Percentiles rank a stretch among this genome's conserved stretches.
These are phyloP conservation scores for Eimeria sp. DNA, from an alignment of 169 alveolate species.

Conservation along the genomic window DNA sequence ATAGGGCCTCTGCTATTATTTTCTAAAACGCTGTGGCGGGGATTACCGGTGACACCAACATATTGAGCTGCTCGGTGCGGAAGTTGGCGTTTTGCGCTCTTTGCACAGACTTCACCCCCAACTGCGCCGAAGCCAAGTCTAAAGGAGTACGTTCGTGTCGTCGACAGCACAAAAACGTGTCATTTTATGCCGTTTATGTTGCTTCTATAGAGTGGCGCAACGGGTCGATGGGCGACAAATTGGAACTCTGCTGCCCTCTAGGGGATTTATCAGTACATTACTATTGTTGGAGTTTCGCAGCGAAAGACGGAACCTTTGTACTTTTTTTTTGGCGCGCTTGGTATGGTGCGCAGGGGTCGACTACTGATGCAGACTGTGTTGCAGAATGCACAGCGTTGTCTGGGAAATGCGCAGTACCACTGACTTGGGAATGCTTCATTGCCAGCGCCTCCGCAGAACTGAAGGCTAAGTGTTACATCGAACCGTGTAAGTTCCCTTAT, in stretches of 20 bases:
- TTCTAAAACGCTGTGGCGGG: neutral
- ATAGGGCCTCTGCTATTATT: neutral
- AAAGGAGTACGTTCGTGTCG: conserved; percentile 15
- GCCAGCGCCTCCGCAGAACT: conserved; percentile 17
- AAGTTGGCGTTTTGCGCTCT: neutral
- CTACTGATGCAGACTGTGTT: conserved; percentile 45
- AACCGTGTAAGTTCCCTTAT: conserved; percentile 10
- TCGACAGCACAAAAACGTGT: neutral
- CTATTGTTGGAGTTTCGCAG: neutral
- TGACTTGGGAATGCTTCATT: conserved; percentile 43
- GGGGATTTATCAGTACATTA: neutral
- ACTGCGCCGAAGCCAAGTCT: conserved; percentile 60
- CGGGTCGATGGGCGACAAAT: neutral
- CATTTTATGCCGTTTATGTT: neutral
- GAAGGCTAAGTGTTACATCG: conserved; percentile 38
- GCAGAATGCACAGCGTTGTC: conserved; percentile 28
- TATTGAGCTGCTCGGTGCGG: neutral
- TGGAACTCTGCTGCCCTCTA: neutral
- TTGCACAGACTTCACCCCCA: conserved; percentile 49
- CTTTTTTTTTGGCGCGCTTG: neutral
- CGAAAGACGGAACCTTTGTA: neutral
- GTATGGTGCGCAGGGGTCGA: conserved; percentile 27
- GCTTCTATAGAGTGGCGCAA: neutral
- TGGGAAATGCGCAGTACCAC: conserved; percentile 4
- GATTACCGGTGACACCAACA: neutral